Evolutionary conservation across 495 filamentous ascomycete genomes (phyloP).

Genomic region (Pseudomonodictys pantanalensis): DNA sequence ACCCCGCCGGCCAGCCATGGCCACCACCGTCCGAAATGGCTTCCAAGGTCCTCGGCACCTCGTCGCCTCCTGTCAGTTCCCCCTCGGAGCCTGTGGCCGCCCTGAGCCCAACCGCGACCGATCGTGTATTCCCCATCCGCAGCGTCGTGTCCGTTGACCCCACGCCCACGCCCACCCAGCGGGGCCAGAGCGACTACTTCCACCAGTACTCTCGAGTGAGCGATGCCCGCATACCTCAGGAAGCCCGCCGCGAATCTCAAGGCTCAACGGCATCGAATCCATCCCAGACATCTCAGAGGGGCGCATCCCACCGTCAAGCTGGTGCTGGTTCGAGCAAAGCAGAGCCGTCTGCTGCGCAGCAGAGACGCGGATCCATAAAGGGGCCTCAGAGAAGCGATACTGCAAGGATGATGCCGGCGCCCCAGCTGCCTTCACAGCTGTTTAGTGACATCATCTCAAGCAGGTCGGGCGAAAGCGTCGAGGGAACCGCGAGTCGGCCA

Average conservation of each 20-base stretch:
- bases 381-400: background rate
- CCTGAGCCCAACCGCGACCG: conserved; percentile 49
- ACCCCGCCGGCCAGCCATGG: conserved; percentile 5
- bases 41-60: background rate
- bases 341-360: background rate
- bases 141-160: conserved; percentile 75
- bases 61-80: conserved; percentile 7
- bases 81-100: conserved; percentile 20
- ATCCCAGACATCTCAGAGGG: conserved; percentile 11
- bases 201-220: conserved; percentile 21
- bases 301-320: background rate
- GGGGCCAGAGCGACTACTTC: conserved; percentile 35
- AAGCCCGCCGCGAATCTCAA: conserved; percentile 26
- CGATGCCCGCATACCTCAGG: conserved; percentile 11
- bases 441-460: conserved; percentile 34
- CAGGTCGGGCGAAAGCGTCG: conserved; percentile 6
- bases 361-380: background rate
- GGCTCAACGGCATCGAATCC: conserved; percentile 17
- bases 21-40: background rate
- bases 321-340: background rate
- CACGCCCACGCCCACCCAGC: conserved; percentile 41
- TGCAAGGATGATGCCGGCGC: conserved; percentile 7
- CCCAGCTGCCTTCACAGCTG: conserved; percentile 26
- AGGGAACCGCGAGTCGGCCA: conserved; percentile 3
- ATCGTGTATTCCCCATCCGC: conserved; percentile 81